A percentile compares a stretch with the other conserved stretches of the same genome.
Conservation (phyloP, 345 rosid genomes). For the Moringa oleifera region DNA sequence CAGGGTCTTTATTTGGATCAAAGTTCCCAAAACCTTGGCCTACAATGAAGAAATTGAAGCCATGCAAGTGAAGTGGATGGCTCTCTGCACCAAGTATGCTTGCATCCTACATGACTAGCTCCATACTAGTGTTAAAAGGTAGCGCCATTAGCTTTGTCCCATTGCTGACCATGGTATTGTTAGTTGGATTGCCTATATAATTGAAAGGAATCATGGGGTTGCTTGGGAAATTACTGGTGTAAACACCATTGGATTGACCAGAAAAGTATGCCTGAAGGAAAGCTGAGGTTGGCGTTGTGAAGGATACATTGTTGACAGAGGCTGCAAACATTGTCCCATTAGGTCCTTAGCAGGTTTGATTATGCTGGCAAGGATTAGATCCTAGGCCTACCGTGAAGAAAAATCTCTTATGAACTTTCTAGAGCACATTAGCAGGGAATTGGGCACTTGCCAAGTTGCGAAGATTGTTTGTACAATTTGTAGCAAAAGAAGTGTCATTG, state of each 20-base stretch:
- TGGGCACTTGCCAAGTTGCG: constrained; percentile 35
- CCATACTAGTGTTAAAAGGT: constrained; percentile 51
- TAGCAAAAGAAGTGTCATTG: constrained; percentile 47
- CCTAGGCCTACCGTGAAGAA: constrained; percentile 58
- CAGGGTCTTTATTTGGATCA: constrained; percentile 46
- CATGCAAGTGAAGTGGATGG: constrained; percentile 72
- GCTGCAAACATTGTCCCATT: constrained; percentile 62
- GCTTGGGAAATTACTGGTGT: constrained; percentile 40
- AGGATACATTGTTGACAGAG: constrained; percentile 53
- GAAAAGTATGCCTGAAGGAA: constrained; percentile 55
- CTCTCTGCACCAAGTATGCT: constrained; percentile 70
- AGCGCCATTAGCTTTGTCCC: constrained; percentile 58
- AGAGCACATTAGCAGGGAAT: constrained; percentile 58
- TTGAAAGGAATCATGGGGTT: constrained; percentile 40
- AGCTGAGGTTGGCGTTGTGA: constrained; percentile 53
- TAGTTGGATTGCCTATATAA: constrained; percentile 52
- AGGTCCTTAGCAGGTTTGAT: constrained; percentile 66
- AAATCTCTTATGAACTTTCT: constrained; percentile 37
- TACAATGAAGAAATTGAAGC: constrained; percentile 65
- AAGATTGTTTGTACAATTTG: constrained; percentile 42
- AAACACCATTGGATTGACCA: constrained; percentile 45
- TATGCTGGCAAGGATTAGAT: constrained; percentile 45
- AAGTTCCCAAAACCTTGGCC: constrained; percentile 71
- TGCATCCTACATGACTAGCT: constrained; percentile 62
- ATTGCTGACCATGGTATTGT: constrained; percentile 51